Conservation (phyloP, 78 protist species). For the Dictyostelium firmibasis region DNA sequence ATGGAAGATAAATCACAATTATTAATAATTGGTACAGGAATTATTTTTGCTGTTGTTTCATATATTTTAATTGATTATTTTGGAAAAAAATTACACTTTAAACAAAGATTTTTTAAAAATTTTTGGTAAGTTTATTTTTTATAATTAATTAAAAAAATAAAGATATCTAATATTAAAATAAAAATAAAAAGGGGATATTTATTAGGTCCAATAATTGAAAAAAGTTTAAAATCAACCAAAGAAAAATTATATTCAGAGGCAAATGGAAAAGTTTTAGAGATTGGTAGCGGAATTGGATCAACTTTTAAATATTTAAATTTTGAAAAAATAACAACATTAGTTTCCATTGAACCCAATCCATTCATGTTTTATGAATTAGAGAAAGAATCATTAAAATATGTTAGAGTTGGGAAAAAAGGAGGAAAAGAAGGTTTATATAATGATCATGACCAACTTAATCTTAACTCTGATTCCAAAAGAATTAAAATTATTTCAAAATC, state of each 20-base stretch:
- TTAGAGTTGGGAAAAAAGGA: not conserved
- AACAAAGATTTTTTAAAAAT: not conserved
- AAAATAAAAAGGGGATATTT: not conserved
- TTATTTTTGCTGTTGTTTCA: not conserved
- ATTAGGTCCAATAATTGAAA: not conserved
- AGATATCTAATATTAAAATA: too few species aligned
- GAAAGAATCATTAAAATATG: not conserved
- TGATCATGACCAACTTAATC: too few species aligned
- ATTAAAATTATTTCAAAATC: not conserved
- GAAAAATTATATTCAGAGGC: constrained; percentile 1
- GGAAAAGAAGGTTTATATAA: not conserved
- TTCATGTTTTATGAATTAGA: constrained; percentile 23
- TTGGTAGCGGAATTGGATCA: constrained; percentile 45
- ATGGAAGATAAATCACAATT: not conserved
- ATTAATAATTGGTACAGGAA: not conserved
- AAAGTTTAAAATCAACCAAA: not conserved
- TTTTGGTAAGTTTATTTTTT: not conserved
- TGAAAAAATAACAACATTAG: not conserved
- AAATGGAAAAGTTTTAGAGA: constrained; percentile 40
- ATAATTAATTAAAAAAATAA: too few species aligned
- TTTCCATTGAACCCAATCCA: constrained; percentile 48
- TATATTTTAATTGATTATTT: not conserved
- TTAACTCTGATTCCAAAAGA: too few species aligned
- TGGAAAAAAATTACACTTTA: not conserved
- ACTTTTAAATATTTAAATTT: constrained; percentile 15